These are phyloP conservation scores for Ampelomyces quisqualis DNA, from an alignment of 2,329 filamentous ascomycete genomes.

Conservation along the genomic window DNA sequence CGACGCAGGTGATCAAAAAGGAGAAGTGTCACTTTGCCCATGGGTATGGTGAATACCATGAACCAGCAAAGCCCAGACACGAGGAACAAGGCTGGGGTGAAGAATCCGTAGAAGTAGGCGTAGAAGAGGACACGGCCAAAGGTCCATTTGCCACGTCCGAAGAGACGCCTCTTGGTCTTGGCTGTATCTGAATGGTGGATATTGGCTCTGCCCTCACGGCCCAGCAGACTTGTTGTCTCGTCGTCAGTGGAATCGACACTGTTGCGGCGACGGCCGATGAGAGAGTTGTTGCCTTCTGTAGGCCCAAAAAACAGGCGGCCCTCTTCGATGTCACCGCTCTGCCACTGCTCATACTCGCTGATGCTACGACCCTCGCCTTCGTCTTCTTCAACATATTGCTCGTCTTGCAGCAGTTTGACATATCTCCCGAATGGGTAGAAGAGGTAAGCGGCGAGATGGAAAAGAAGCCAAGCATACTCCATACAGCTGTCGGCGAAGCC, in stretches of 20 bases:
- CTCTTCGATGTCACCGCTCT: constrained; percentile 94
- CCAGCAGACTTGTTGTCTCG: constrained; percentile 88
- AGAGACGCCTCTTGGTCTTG: constrained; percentile 75
- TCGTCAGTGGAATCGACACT: constrained; percentile 85
- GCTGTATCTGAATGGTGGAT: constrained; percentile 41
- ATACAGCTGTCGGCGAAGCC: constrained; percentile 74
- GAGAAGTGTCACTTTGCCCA: constrained; percentile 92
- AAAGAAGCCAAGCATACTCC: constrained; percentile 83
- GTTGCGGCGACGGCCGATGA: constrained; percentile 81
- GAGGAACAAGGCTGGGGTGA: constrained; percentile 81
- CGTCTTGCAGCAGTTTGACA: constrained; percentile 88
- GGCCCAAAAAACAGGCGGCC: constrained; percentile 95
- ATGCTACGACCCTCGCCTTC: constrained; percentile 95
- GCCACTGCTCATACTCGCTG: constrained; percentile 98
- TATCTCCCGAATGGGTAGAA: constrained; percentile 98
- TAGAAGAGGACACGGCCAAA: constrained; percentile 94
- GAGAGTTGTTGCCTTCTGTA: constrained; percentile 64
- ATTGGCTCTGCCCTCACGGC: constrained; percentile 59
- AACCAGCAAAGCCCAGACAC: constrained; percentile 93
- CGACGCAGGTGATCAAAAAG: constrained; percentile 88
- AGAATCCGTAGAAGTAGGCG: constrained; percentile 88
- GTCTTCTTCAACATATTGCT: constrained; percentile 91
- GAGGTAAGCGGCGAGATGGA: constrained; percentile 80
- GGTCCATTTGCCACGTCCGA: constrained; percentile 95
- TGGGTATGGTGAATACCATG: constrained; percentile 95